Evolutionary conservation across 257 asterid genomes (phyloP), one percentile per base, ranked within the genome.

Genomic region (Gentiana straminea): DNA sequence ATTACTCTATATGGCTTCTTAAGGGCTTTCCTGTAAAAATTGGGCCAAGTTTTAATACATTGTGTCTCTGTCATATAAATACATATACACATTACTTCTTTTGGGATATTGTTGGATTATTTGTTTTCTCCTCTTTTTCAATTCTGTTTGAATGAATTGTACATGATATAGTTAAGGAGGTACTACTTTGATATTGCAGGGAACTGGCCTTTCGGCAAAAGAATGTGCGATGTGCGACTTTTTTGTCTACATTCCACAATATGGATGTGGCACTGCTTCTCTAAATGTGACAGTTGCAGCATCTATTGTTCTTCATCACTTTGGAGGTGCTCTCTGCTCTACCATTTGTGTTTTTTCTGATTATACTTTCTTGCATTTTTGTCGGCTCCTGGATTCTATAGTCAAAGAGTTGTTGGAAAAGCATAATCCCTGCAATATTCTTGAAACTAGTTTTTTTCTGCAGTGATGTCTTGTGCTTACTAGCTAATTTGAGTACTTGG

Each of bases 241-340:
- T 65, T 92, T 92, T 68, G 77, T 92, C 48, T 92, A 92, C 61
- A 92, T 92, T 80, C 97, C 99, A 49, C 99, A 88, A 62, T 92
- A 88, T 58, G 97, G 97, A 0, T 81, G 86, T 62, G 99, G 97
- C 48, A 92, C 99, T 49, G 99, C 99, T 50, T 92, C 98, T 24
- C 49, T 92, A 66, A 92, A 92, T 53, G 98, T 92, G 35, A 88
- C 97, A 15, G 94, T 92, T 1, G 98, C 97, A 3, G 98, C 95
- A 62, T 92, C 97, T 38, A 88, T 92, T 54, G 80, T 85, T 57
- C 81, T 92, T 8, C 99, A 92, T 66, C 99, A 92, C 70, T 92
- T 77, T 67, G 99, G 86, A 78, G 95, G 99, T 92, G 74, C 41
- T 67, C 0, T 43, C 46, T 52, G 24, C 10, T 12, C 46, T 12